Evolutionary conservation across 352 stramenopile genomes (phyloP), one percentile per base, ranked within the genome.

Genomic region (Phytophthora citrophthora): DNA sequence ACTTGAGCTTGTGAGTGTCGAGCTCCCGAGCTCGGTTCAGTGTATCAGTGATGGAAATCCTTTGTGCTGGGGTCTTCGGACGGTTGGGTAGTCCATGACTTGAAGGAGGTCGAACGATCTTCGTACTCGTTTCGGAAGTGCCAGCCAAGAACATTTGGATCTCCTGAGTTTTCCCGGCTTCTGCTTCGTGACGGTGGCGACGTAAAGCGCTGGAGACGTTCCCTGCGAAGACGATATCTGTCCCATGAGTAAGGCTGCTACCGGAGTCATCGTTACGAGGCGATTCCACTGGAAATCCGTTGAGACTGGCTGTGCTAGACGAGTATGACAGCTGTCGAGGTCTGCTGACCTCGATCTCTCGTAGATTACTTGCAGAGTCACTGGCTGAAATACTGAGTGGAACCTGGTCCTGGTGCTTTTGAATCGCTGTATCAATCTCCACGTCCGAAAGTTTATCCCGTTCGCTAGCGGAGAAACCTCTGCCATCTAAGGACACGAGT

Each of bases 201-300:
- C 89, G 80, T 49, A 96, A 58, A 3, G 89, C 81, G 18, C 86
- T 94, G 2, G 88, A 93, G n/a, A 95, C 81, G 63, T 95, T 96
- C 40, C 90, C 90, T 2, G 90, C 89, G 70, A 97, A 94, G 2
- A 95, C 87, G 29, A 96, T 90, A 47, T 91, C 80, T 1, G 85
- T 92, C 34, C 90, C 90, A 62, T 97, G 90, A 4, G 90, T 97
- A n/a, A 97, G 68, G 10, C 81, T 86, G 47, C 87, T 96, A 16
- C 83, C 82, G 0, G 83, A 79, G 51, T 90, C 78, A 44, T 88
- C 73, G 7, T 70, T 70, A 24, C 38, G 54, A 26, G 61, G 43
- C 29, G 74, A 75, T 40, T 79, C 44, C 5, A 47, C 1, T 23
- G 50, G n/a, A 16, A 59, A 32, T 29, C 61, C 66, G 13, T 44